Percentiles rank a stretch among this genome's conserved stretches.
phyloP scores from a whole-genome alignment of 164 flowering plant genomes.

The Vitis cinerea region DNA sequence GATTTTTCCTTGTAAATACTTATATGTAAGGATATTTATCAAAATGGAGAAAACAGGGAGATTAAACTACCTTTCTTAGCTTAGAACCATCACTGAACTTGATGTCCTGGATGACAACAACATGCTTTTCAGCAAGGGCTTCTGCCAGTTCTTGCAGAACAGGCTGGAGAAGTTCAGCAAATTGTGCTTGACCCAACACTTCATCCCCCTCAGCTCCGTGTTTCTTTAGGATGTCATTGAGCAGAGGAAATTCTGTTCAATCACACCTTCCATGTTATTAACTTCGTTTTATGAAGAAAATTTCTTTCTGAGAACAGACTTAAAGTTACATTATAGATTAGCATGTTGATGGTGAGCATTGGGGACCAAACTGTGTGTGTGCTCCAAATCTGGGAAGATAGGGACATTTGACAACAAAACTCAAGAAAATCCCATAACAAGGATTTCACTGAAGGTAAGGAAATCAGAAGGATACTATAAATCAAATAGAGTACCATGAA shows the following conservation, averaged over 20 bases:
- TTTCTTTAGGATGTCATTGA: constrained; percentile 59
- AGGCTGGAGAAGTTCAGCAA: constrained; percentile 63
- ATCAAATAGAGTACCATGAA: no score
- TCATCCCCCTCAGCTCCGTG: constrained; percentile 64
- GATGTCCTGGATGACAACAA: constrained; percentile 45
- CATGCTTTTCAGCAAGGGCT: constrained; percentile 41
- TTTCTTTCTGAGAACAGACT: neutral
- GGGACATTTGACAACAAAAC: no score
- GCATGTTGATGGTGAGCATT: neutral
- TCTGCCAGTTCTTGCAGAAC: constrained; percentile 67
- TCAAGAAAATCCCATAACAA: no score
- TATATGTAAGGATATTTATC: neutral
- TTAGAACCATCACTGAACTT: constrained; percentile 58
- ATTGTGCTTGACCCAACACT: constrained; percentile 75
- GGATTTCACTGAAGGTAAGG: no score
- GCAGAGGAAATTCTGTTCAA: constrained; percentile 48
- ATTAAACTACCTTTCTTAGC: constrained; percentile 54
- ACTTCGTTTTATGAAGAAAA: neutral
- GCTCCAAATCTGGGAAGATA: no score
- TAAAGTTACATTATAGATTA: neutral
- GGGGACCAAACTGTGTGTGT: no score
- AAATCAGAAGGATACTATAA: no score
- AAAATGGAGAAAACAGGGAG: neutral
- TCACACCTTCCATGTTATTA: neutral
- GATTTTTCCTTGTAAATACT: neutral